These are phyloP conservation scores for Eucalyptus globulus DNA, from an alignment of 345 rosid genomes.

Conservation along the genomic window DNA sequence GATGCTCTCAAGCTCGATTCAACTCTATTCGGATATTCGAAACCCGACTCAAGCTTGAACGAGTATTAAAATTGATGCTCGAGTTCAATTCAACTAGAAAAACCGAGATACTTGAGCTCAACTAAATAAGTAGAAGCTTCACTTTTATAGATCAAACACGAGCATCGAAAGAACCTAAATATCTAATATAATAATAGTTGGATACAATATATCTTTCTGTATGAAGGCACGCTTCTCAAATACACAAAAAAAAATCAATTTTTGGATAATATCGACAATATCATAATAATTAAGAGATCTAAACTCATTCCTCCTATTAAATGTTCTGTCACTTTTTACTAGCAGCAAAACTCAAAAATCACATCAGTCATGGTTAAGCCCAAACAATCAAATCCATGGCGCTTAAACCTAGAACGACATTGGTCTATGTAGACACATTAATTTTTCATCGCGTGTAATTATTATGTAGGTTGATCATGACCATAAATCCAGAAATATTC, in stretches of 20 bases:
- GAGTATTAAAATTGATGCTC: not conserved
- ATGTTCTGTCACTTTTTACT: fast-evolving
- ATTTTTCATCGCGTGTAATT: no score
- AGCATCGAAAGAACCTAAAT: no score
- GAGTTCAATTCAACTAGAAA: not conserved
- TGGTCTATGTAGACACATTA: fast-evolving
- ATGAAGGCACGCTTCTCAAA: no score
- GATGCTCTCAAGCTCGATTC: fast-evolving
- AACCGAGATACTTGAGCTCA: not conserved
- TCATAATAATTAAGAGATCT: no score
- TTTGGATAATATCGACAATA: no score
- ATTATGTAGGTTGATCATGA: not conserved
- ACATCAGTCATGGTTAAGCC: no score
- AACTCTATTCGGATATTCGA: not conserved
- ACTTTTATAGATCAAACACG: no score
- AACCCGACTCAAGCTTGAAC: fast-evolving
- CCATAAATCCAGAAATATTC: not conserved
- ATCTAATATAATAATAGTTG: no score
- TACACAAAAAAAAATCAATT: no score
- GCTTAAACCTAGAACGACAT: not conserved
- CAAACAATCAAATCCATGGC: not conserved
- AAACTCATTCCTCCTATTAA: fast-evolving
- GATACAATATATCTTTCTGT: no score
- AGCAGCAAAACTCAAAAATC: no score
- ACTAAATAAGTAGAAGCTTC: not conserved